Percentiles rank a stretch among this genome's conserved stretches.
phyloP scores from a whole-genome alignment of 2,329 filamentous ascomycete species.

The Aspergillus chevalieri region DNA sequence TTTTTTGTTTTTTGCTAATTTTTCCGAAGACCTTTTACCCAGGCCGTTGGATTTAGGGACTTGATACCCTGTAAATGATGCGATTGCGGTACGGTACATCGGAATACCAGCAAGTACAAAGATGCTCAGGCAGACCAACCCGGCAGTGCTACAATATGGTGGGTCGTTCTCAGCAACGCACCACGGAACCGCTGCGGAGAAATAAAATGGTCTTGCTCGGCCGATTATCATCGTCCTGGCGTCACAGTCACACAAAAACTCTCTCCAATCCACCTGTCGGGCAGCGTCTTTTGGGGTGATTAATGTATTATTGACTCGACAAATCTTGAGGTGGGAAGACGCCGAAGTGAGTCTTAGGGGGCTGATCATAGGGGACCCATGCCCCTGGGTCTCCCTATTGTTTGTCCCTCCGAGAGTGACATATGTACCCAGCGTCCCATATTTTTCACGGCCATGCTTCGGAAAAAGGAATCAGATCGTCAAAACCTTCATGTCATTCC shows the following conservation, averaged over 20 bases:
- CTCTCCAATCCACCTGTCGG: not conserved
- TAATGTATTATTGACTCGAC: not conserved
- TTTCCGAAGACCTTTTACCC: too few relatives aligned
- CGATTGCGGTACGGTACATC: too few relatives aligned
- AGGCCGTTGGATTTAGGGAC: too few relatives aligned
- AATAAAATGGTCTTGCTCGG: not conserved
- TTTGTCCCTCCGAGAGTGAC: not conserved
- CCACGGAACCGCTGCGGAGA: not conserved
- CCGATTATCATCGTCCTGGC: not conserved
- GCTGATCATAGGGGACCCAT: conserved; percentile 6
- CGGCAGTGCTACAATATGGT: not conserved
- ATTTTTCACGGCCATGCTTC: not conserved
- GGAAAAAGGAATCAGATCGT: not conserved
- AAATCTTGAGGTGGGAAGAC: not conserved
- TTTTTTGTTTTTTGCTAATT: not conserved
- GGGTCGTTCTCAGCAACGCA: too few relatives aligned
- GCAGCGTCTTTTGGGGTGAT: not conserved
- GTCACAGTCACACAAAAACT: not conserved
- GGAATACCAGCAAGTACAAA: too few relatives aligned
- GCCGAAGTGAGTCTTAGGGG: not conserved
- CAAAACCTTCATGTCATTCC: not conserved
- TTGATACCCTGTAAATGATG: too few relatives aligned
- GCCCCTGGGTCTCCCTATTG: conserved; percentile 1
- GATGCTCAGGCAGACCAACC: too few relatives aligned
- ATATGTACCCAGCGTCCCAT: not conserved